A percentile compares a stretch with the other conserved stretches of the same genome.
These are phyloP conservation scores for Colletotrichum camelliae DNA, from an alignment of 2,329 filamentous ascomycete species.

Conservation along the genomic window DNA sequence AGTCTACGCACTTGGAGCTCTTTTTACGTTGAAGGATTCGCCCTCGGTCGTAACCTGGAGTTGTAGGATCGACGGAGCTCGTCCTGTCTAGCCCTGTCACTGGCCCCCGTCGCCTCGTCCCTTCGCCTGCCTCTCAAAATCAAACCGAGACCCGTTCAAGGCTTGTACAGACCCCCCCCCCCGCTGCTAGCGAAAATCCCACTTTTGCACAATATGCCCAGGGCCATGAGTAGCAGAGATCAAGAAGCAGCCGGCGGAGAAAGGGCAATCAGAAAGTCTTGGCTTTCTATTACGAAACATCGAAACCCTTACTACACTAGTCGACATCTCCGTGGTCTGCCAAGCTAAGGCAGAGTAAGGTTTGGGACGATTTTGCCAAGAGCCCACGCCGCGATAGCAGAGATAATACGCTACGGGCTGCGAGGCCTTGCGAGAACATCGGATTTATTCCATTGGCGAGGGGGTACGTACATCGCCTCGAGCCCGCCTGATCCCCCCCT, in stretches of 20 bases:
- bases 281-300: constrained; percentile 5
- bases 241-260: neutral
- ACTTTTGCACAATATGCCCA: neutral
- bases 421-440: neutral
- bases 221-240: neutral
- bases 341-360: neutral
- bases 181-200: neutral
- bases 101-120: neutral
- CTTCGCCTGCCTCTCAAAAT: neutral
- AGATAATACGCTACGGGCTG: neutral
- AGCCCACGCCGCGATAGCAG: neutral
- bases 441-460: neutral
- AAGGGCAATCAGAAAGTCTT: constrained; percentile 8
- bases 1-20: neutral
- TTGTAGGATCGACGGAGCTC: neutral
- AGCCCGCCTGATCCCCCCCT: neutral
- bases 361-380: neutral
- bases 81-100: neutral
- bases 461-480: neutral
- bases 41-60: neutral
- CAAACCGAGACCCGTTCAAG: neutral
- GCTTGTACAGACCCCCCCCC: neutral
- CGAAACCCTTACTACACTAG: constrained; percentile 19
- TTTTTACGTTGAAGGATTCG: neutral
- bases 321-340: constrained; percentile 12